These are phyloP conservation scores for Raphanus raphanistrum DNA, from an alignment of 345 rosid species.

Conservation along the genomic window DNA sequence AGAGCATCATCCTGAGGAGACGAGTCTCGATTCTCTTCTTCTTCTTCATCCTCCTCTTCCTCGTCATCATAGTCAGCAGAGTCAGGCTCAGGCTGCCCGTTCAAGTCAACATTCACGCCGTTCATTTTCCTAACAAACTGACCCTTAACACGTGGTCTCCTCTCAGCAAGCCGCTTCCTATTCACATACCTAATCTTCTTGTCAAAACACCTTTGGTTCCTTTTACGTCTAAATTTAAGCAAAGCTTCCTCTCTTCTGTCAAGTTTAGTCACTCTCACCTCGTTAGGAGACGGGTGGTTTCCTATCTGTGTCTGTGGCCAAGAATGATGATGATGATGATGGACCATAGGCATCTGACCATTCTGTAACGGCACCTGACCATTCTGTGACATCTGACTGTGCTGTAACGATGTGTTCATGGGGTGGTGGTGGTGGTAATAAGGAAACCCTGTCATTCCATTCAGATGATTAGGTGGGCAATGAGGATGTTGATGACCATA, in stretches of 20 bases:
- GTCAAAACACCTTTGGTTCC: slow-evolving; percentile 93
- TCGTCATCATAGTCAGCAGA: slow-evolving; percentile 59
- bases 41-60: slow-evolving; percentile 58
- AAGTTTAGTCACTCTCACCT: slow-evolving; percentile 54
- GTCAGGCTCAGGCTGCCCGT: slow-evolving; percentile 56
- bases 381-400: slow-evolving; percentile 57
- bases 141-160: slow-evolving; percentile 97
- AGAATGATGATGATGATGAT: slow-evolving; percentile 48
- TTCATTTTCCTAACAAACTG: slow-evolving; percentile 94
- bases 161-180: slow-evolving; percentile 87
- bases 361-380: slow-evolving; percentile 58
- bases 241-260: slow-evolving; percentile 94
- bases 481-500: slow-evolving; percentile 71
- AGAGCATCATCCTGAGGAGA: slow-evolving; percentile 59
- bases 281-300: slow-evolving; percentile 46
- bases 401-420: slow-evolving; percentile 58
- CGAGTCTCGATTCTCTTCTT: slow-evolving; percentile 60
- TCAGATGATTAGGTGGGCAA: slow-evolving; percentile 51
- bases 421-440: slow-evolving; percentile 68
- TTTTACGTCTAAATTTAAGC: slow-evolving; percentile 85
- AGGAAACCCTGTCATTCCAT: slow-evolving; percentile 58
- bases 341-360: slow-evolving; percentile 57
- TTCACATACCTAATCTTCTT: slow-evolving; percentile 95
- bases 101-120: slow-evolving; percentile 79
- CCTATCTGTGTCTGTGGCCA: slow-evolving; percentile 70